phyloP scores from a whole-genome alignment of 257 asterid species.

The Lithospermum erythrorhizon region DNA sequence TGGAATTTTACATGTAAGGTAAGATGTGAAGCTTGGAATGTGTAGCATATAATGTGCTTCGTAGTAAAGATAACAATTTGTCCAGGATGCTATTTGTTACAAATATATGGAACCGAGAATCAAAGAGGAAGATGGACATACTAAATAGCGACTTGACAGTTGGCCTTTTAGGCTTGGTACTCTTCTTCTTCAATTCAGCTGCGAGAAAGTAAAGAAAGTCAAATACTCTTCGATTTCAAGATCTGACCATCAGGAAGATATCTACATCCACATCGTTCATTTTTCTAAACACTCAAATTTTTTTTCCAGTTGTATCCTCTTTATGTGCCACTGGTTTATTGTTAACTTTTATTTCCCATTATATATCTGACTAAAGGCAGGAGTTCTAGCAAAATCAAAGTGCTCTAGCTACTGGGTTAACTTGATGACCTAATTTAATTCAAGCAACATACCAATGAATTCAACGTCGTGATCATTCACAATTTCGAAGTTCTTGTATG shows the following conservation, averaged over 20 bases:
- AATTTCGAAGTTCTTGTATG: conserved; percentile 91
- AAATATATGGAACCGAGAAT: not conserved
- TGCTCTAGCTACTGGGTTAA: too few species aligned
- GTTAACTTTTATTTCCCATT: too few species aligned
- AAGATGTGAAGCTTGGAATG: too few species aligned
- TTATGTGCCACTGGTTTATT: too few species aligned
- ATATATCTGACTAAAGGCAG: too few species aligned
- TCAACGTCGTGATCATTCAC: conserved; percentile 83
- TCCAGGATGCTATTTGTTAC: not conserved
- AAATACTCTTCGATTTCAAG: conserved; percentile 5
- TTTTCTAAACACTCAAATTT: too few species aligned
- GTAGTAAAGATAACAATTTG: not conserved
- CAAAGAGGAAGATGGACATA: conserved; percentile 26
- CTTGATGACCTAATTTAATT: conserved; percentile 5
- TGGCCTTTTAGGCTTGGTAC: conserved; percentile 74
- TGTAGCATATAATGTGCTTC: too few species aligned
- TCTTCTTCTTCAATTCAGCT: conserved; percentile 92
- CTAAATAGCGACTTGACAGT: conserved; percentile 92
- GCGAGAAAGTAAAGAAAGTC: conserved; percentile 15
- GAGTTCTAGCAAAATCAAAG: too few species aligned
- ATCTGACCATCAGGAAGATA: not conserved
- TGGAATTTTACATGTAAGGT: too few species aligned
- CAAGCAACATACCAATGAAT: conserved; percentile 49
- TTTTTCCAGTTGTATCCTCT: too few species aligned
- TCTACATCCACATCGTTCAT: too few species aligned